phyloP scores from a whole-genome alignment of 345 rosid species.

The Abelmoschus esculentus region DNA sequence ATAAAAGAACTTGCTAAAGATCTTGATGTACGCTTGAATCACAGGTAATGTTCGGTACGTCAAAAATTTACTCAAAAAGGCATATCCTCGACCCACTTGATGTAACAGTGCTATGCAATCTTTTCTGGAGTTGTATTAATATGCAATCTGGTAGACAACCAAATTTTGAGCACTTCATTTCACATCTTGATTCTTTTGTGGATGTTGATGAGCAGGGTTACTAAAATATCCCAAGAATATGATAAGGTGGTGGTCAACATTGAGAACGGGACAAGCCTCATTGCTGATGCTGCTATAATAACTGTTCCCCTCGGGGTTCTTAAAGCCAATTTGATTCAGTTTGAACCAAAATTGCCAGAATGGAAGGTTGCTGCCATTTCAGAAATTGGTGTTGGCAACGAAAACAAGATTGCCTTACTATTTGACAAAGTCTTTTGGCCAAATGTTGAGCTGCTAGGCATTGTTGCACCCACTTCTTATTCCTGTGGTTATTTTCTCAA shows the following conservation, averaged over 20 bases:
- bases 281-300: constrained; percentile 70
- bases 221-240: constrained; percentile 35
- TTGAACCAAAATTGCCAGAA: constrained; percentile 73
- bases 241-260: constrained; percentile 54
- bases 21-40: constrained; percentile 58
- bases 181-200: constrained; percentile 9
- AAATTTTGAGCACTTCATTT: background rate
- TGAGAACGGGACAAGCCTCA: constrained; percentile 48
- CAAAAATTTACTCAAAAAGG: background rate
- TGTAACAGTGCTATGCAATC: background rate
- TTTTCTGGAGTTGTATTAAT: background rate
- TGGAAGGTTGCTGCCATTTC: constrained; percentile 79
- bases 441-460: constrained; percentile 66
- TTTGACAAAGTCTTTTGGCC: constrained; percentile 77
- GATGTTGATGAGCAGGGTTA: constrained; percentile 38
- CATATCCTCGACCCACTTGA: background rate
- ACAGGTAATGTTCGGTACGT: constrained; percentile 36
- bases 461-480: constrained; percentile 64
- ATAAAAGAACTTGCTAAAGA: constrained; percentile 76
- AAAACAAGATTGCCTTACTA: constrained; percentile 68
- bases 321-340: constrained; percentile 65
- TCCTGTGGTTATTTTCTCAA: constrained; percentile 83
- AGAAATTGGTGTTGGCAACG: constrained; percentile 73
- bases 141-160: background rate
- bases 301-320: constrained; percentile 80